Evolutionary conservation across 225 moss, liverwort and hornwort species (phyloP).

Genomic region (Marchantia polymorpha): DNA sequence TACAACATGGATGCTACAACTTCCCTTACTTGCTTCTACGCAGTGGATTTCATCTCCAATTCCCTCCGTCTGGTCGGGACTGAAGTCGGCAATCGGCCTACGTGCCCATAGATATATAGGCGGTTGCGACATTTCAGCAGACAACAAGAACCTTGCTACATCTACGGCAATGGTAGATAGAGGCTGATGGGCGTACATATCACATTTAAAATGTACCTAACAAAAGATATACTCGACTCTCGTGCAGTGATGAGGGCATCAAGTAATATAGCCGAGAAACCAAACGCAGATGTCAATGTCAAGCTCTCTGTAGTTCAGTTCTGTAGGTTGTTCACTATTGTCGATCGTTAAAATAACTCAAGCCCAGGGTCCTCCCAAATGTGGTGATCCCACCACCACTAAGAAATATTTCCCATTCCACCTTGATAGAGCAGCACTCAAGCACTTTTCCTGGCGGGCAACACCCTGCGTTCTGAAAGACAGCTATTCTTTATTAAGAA

Average conservation of each 20-base stretch:
- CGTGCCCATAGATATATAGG: neutral
- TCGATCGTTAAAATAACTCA: slow-evolving; percentile 16
- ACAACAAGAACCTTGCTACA: neutral
- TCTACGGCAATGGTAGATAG: neutral
- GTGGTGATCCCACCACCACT: slow-evolving; percentile 12
- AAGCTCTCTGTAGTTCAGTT: slow-evolving; percentile 21
- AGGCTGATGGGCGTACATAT: neutral
- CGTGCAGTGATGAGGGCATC: slow-evolving; percentile 9
- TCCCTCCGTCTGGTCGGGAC: neutral
- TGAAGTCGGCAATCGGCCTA: neutral
- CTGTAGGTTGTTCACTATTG: slow-evolving; percentile 6
- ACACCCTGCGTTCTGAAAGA: slow-evolving; percentile 14
- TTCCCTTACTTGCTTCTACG: neutral
- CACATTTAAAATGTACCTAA: slow-evolving; percentile 5
- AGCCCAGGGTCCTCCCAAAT: slow-evolving; percentile 16
- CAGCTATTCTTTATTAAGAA: slow-evolving; percentile 42
- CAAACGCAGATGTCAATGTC: slow-evolving; percentile 21
- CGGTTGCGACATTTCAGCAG: neutral
- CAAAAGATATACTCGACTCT: slow-evolving; percentile 5
- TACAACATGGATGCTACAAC: neutral
- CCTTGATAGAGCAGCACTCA: slow-evolving; percentile 13
- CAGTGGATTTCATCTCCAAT: neutral
- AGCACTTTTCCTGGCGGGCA: slow-evolving; percentile 13
- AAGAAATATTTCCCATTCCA: neutral
- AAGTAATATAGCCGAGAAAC: slow-evolving; percentile 20